These are phyloP conservation scores for Entomortierella parvispora DNA, from an alignment of 192 early-diverging fungal species.

Conservation along the genomic window DNA sequence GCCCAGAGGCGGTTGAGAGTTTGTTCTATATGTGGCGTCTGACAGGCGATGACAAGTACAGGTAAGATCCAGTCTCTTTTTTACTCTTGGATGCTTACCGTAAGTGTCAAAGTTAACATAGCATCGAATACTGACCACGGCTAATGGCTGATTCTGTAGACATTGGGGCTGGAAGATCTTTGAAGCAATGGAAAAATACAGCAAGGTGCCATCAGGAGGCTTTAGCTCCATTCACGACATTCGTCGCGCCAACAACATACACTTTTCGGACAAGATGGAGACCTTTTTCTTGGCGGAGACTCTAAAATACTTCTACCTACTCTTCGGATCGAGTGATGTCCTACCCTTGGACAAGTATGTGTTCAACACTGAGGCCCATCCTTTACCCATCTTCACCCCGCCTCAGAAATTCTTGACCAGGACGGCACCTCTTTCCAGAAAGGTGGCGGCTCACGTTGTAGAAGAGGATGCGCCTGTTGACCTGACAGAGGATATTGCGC, in stretches of 20 bases:
- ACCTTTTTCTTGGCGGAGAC: conserved; percentile 89
- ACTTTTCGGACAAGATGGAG: conserved; percentile 58
- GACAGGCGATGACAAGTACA: conserved; percentile 86
- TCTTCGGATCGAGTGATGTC: conserved; percentile 72
- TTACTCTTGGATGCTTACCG: not conserved
- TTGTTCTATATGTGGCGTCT: conserved; percentile 86
- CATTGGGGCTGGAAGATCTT: conserved; percentile 89
- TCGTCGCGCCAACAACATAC: conserved; percentile 46
- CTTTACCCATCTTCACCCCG: conserved; percentile 59
- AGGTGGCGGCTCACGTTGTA: not conserved
- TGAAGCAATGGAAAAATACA: conserved; percentile 80
- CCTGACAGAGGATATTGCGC: not conserved
- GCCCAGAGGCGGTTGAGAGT: conserved; percentile 90
- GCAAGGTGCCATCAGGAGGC: conserved; percentile 69
- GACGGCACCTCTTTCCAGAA: conserved; percentile 2
- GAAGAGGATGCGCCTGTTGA: conserved; percentile 4
- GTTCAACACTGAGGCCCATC: conserved; percentile 90
- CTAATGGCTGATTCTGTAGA: conserved; percentile 26
- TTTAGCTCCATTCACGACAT: conserved; percentile 64
- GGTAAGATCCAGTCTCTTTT: conserved; percentile 55
- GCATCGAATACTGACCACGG: not conserved
- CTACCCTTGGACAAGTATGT: conserved; percentile 78
- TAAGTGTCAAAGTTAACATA: not conserved
- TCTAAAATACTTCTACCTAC: conserved; percentile 85
- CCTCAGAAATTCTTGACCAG: conserved; percentile 15